phyloP scores from a whole-genome alignment of 2,329 filamentous ascomycete genomes.

The Alternaria novae-zelandiae region DNA sequence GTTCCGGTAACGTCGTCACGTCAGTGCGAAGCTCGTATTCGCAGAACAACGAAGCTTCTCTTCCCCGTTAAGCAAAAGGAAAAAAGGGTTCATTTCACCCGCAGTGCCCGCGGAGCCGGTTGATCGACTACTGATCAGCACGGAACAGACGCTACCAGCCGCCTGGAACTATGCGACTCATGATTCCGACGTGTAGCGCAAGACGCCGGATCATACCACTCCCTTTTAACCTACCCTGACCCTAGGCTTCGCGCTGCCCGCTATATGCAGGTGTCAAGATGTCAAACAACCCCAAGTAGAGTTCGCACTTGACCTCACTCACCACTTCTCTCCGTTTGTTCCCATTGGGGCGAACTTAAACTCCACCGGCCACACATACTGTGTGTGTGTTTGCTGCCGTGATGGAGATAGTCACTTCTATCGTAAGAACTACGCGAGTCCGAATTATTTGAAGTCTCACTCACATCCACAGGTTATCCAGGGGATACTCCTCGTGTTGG shows the following conservation, averaged over 20 bases:
- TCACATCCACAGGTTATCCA: conserved; percentile 16
- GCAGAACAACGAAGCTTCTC: background rate
- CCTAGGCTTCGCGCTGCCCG: background rate
- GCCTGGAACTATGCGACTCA: conserved; percentile 1
- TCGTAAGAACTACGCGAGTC: background rate
- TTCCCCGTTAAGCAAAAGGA: background rate
- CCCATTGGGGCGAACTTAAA: background rate
- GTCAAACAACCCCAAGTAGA: conserved; percentile 1
- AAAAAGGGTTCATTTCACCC: background rate
- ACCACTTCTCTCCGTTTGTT: background rate
- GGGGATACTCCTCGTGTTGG: conserved; percentile 19
- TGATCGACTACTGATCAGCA: background rate
- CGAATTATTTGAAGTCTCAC: background rate
- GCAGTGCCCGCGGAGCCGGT: background rate
- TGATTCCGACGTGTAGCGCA: background rate
- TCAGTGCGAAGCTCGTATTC: background rate
- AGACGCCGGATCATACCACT: background rate
- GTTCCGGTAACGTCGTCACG: background rate
- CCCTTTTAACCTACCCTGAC: background rate
- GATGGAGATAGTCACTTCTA: conserved; percentile 7
- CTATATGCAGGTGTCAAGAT: conserved; percentile 1
- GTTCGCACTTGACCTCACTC: background rate
- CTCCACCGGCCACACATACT: background rate
- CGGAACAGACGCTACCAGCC: conserved; percentile 6
- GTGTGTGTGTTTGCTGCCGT: background rate